A percentile compares a stretch with the other conserved stretches of the same genome.
These are phyloP conservation scores for Akanthomyces lecanii DNA, from an alignment of 2,329 filamentous ascomycete species.

Conservation along the genomic window DNA sequence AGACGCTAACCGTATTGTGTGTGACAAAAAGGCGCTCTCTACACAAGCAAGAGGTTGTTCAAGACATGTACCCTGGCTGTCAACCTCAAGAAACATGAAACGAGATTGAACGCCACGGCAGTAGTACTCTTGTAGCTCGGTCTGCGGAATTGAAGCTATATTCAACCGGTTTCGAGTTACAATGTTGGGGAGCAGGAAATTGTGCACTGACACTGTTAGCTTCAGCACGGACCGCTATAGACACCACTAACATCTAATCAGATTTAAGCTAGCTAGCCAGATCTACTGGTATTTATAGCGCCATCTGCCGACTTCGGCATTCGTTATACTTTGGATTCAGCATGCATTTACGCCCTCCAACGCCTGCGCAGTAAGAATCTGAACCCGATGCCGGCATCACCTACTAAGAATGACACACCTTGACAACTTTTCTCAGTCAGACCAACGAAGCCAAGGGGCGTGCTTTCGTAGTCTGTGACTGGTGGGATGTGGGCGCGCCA, in stretches of 20 bases:
- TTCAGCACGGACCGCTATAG: constrained; percentile 6
- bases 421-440: not conserved
- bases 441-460: not conserved
- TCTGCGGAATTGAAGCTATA: not conserved
- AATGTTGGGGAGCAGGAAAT: not conserved
- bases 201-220: not conserved
- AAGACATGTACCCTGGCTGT: too few relatives aligned
- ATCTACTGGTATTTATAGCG: not conserved
- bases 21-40: too few relatives aligned
- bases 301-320: not conserved
- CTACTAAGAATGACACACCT: not conserved
- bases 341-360: not conserved
- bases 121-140: not conserved
- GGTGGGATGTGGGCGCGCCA: constrained; percentile 4
- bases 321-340: not conserved
- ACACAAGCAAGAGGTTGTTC: too few relatives aligned
- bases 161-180: not conserved
- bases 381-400: not conserved
- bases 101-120: too few relatives aligned
- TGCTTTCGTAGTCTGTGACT: not conserved
- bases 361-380: not conserved
- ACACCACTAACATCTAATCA: constrained; percentile 1
- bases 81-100: too few relatives aligned
- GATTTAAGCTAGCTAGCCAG: constrained; percentile 2
- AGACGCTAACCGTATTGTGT: too few relatives aligned